Base-by-base conservation (phyloP, 2,329 filamentous ascomycete species). In the Colletotrichum sp. region DNA sequence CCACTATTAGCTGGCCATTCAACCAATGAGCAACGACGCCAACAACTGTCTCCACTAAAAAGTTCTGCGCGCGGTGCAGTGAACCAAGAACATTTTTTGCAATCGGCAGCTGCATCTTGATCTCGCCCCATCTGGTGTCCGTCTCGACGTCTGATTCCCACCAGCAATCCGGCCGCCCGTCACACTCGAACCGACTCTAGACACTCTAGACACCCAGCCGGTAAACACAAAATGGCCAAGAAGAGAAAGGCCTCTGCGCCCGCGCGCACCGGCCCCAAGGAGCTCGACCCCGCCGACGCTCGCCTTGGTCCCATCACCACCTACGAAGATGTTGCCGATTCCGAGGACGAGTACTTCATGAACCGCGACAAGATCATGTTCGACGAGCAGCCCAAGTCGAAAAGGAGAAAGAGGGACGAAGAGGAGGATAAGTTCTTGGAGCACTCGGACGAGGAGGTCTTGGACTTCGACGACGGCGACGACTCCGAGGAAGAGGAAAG, bases 301-400 rank as follows among this genome's bases (percentile, higher is more conserved):
- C 92, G 92, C 69, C 89, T 96, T 18, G 89, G 89, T 28, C 87
- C 88, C 26, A 87, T 93, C 80, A 88, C 84, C 63, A 93, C 91
- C 4, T 96, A 91, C 84, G 93, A 96, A 84, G 95, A 98, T 85
- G 93, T 99, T 80, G 95, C 96, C 79, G 94, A 98, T 83, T 98
- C 96, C 2, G 95, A 98, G 84, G 97, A 99, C 84, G 95, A 98
- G 83, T 98, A 98, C 84, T 95, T 96, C 81, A 89, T 96, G 76
- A 94, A 96, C 78, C 92, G 94, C 78, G 97, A 99, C 85, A 94
- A 95, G 82, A 93, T 99, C 78, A 86, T 96, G 81, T 90, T 99
- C 49, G 95, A 98, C 34, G 95, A 98, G 79, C 94, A 90, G 39
- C 95, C 94, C 16, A 91, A 92, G 52, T 92, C 93, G 34, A 98